These are phyloP conservation scores for Oleoguttula mirabilis DNA, from an alignment of 495 filamentous ascomycete genomes.

Conservation along the genomic window DNA sequence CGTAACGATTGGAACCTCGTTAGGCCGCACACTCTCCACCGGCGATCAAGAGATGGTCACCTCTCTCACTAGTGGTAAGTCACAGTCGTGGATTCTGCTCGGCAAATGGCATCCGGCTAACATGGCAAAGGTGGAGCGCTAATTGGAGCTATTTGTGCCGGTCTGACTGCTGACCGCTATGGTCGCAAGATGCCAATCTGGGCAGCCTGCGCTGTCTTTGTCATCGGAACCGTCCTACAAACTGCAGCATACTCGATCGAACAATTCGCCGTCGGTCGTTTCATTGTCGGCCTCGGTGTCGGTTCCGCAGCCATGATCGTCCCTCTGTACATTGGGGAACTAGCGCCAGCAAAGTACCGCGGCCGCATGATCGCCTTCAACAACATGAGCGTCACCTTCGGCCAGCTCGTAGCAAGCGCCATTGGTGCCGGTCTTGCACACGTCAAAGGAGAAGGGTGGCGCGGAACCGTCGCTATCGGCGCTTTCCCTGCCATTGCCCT, in stretches of 20 bases:
- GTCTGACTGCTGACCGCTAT: conserved; percentile 9
- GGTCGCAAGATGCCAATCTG: conserved; percentile 10
- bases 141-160: conserved; percentile 8
- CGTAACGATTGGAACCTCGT: conserved; percentile 2
- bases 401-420: conserved; percentile 10
- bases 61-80: conserved; percentile 8
- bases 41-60: conserved; percentile 12
- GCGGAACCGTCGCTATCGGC: conserved; percentile 11
- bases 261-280: conserved; percentile 13
- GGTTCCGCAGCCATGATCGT: conserved; percentile 6
- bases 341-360: conserved; percentile 12
- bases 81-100: too few relatives aligned
- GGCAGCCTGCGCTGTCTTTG: conserved; percentile 8
- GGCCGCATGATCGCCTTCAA: conserved; percentile 14
- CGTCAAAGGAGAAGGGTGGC: conserved; percentile 8
- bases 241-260: conserved; percentile 8
- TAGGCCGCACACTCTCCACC: conserved; percentile 5
- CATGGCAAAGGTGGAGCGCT: conserved; percentile 12
- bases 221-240: conserved; percentile 11
- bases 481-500: conserved; percentile 9
- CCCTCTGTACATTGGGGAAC: conserved; percentile 24
- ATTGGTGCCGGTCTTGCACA: conserved; percentile 12
- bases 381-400: conserved; percentile 11
- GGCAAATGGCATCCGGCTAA: too few relatives aligned
- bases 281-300: conserved; percentile 12